Conservation (phyloP, 2,329 filamentous ascomycete species). For the Botrytis fabae region DNA sequence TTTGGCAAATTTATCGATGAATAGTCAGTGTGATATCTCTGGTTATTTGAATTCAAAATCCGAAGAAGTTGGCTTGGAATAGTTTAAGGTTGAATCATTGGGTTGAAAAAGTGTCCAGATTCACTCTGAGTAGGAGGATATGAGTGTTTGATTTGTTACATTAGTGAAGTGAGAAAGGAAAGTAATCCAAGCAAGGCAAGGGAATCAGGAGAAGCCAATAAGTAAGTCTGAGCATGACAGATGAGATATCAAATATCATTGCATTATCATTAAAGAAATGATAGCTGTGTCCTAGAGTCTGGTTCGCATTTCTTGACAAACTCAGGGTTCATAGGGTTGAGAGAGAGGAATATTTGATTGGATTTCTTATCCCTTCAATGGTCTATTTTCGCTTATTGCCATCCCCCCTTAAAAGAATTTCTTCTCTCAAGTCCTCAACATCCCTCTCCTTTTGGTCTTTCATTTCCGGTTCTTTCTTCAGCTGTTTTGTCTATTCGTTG, state of each 20-base stretch:
- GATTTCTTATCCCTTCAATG: not conserved
- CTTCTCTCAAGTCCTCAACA: not conserved
- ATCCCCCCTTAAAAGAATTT: not conserved
- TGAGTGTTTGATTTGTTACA: not conserved
- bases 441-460: not conserved
- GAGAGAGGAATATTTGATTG: not conserved
- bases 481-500: accelerated
- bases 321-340: accelerated
- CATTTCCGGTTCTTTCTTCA: not conserved
- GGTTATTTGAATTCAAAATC: not conserved
- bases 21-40: accelerated
- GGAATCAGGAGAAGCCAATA: not conserved
- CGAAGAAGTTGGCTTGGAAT: not conserved
- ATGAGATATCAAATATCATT: not conserved
- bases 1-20: not conserved
- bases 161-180: not conserved
- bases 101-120: not conserved
- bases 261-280: not conserved
- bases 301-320: not conserved
- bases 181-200: accelerated
- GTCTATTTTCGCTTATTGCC: not conserved
- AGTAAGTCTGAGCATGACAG: not conserved
- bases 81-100: not conserved
- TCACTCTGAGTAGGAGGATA: not conserved
- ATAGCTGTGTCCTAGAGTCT: not conserved